Conservation (phyloP, 2,329 filamentous ascomycete species). For the Aspergillus bombycis region DNA sequence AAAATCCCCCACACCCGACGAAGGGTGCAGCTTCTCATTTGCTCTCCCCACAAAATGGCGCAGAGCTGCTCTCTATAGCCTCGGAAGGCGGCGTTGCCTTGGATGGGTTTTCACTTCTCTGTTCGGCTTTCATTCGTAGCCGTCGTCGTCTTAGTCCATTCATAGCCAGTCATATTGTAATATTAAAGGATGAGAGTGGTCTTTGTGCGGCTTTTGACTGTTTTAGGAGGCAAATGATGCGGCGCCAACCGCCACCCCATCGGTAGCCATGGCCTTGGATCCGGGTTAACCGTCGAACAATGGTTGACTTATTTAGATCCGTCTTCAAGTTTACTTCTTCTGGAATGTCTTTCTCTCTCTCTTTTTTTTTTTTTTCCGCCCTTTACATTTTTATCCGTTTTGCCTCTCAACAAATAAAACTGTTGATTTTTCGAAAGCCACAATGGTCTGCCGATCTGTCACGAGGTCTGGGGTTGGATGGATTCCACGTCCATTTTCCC, state of each 20-base stretch:
- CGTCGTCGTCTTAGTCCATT: neutral
- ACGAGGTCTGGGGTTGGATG: conserved; percentile 21
- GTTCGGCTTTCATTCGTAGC: neutral
- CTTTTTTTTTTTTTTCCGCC: neutral
- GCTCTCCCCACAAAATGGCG: conserved; percentile 25
- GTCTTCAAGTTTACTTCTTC: neutral
- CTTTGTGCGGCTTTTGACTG: conserved; percentile 9
- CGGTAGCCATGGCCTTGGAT: conserved; percentile 4
- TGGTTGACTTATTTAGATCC: neutral
- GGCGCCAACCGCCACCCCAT: conserved; percentile 24
- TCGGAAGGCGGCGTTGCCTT: neutral
- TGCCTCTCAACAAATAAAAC: too few relatives aligned
- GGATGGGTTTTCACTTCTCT: neutral
- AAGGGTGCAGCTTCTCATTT: conserved; percentile 14
- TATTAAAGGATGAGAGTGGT: conserved; percentile 2
- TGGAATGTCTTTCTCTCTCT: neutral
- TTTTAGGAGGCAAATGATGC: conserved; percentile 15
- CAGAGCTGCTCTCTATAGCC: conserved; percentile 9
- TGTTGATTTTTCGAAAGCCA: too few relatives aligned
- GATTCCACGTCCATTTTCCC: conserved; percentile 8
- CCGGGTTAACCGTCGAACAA: conserved; percentile 3
- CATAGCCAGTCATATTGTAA: neutral
- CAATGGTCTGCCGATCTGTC: conserved; percentile 11
- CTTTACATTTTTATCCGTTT: too few relatives aligned
- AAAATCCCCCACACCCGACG: conserved; percentile 25